These are phyloP conservation scores for Fraxinus dipetala DNA, from an alignment of 305 asterid species.

Conservation along the genomic window DNA sequence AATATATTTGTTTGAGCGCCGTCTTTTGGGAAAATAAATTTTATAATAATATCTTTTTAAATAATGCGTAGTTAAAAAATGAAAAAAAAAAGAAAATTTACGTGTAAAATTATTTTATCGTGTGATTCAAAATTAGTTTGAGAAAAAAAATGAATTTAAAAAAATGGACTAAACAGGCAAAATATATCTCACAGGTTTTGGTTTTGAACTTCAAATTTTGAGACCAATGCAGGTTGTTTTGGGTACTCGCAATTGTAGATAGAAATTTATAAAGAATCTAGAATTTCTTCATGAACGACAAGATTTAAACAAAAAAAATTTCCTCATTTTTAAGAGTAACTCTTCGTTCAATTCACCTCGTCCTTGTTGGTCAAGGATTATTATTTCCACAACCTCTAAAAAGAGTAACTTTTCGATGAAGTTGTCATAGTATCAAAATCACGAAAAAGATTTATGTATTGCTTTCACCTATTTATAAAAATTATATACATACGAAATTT, in stretches of 20 bases:
- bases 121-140: too few relatives aligned
- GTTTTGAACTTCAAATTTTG: neutral
- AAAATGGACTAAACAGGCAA: neutral
- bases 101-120: too few relatives aligned
- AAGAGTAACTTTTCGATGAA: neutral
- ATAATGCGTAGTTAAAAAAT: too few relatives aligned
- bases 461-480: neutral
- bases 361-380: neutral
- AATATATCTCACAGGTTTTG: neutral
- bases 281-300: neutral
- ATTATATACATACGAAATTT: too few relatives aligned
- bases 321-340: neutral
- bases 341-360: neutral
- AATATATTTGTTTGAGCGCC: neutral
- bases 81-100: too few relatives aligned
- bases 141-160: too few relatives aligned
- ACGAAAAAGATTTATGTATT: neutral
- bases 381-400: neutral
- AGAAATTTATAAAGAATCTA: neutral
- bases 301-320: neutral
- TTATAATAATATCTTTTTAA: too few relatives aligned
- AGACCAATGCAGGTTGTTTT: neutral
- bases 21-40: neutral
- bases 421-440: neutral
- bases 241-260: neutral